Percentiles rank a stretch among this genome's conserved stretches.
These are phyloP conservation scores for Pseudoneurospora amorphoporcata DNA, from an alignment of 495 filamentous ascomycete genomes.

Conservation along the genomic window DNA sequence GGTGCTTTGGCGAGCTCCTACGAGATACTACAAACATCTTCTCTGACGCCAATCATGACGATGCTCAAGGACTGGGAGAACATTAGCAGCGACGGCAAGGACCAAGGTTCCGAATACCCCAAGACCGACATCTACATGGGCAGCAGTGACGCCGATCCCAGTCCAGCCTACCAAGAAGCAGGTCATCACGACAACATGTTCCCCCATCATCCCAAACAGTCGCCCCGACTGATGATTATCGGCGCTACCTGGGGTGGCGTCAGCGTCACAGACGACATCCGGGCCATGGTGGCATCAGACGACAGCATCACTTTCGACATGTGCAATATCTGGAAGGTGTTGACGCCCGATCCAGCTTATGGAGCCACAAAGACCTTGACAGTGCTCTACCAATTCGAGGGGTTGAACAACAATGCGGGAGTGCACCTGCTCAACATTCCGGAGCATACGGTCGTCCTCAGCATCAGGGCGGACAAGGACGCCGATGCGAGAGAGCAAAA, in stretches of 20 bases:
- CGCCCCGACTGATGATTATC: constrained; percentile 11
- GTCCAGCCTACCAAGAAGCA: constrained; percentile 3
- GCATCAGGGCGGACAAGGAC: neutral
- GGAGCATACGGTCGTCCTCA: constrained; percentile 1
- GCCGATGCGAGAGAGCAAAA: neutral
- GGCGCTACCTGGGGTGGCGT: constrained; percentile 21
- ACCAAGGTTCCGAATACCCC: neutral
- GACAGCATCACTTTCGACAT: constrained; percentile 13
- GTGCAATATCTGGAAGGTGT: constrained; percentile 6
- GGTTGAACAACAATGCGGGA: neutral
- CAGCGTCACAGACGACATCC: constrained; percentile 10
- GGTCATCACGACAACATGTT: neutral
- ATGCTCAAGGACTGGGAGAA: neutral
- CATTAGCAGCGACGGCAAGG: neutral
- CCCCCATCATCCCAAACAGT: neutral
- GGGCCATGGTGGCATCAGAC: constrained; percentile 6
- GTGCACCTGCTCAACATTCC: constrained; percentile 3
- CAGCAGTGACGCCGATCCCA: neutral
- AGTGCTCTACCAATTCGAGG: constrained; percentile 16
- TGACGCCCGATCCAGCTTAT: constrained; percentile 14
- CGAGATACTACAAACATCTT: neutral
- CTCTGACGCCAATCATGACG: neutral
- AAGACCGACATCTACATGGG: neutral
- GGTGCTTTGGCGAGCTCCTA: neutral
- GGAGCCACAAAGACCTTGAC: constrained; percentile 11